Evolutionary conservation across 345 rosid genomes (phyloP).

Genomic region (Turritis glabra): DNA sequence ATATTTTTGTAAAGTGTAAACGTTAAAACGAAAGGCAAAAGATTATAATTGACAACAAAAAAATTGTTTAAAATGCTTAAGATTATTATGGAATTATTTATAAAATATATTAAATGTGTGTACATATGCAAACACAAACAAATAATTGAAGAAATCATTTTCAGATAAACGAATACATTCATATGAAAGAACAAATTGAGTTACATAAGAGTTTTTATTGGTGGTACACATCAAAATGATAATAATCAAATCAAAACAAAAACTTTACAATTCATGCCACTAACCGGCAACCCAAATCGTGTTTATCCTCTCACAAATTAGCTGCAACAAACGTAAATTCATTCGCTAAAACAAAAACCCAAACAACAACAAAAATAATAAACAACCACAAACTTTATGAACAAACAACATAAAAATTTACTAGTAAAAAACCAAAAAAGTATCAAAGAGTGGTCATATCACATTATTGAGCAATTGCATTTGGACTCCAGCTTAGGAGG

Average conservation of each 20-base stretch:
- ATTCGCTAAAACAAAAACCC: constrained; percentile 17
- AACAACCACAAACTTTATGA: constrained; percentile 23
- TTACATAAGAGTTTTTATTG: background rate
- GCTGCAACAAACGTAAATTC: constrained; percentile 28
- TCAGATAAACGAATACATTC: background rate
- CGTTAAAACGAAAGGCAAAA: too few species aligned
- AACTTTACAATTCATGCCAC: constrained; percentile 44
- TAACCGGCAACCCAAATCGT: constrained; percentile 20
- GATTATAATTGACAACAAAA: too few species aligned
- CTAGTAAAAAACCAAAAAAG: background rate
- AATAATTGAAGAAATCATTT: too few species aligned
- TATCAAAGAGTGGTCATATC: constrained; percentile 33
- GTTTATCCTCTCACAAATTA: constrained; percentile 34
- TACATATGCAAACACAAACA: too few species aligned
- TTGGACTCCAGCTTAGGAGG: constrained; percentile 92
- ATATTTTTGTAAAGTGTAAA: too few species aligned
- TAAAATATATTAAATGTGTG: too few species aligned
- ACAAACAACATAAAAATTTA: constrained; percentile 18
- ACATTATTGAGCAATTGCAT: constrained; percentile 99
- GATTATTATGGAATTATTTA: too few species aligned
- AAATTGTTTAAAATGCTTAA: too few species aligned
- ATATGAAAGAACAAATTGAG: background rate
- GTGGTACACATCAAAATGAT: constrained; percentile 3
- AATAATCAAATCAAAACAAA: constrained; percentile 31
- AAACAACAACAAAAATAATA: constrained; percentile 13